Evolutionary conservation across 805 yeast species (phyloP).

Genomic region (Lipomyces chichibuensis): DNA sequence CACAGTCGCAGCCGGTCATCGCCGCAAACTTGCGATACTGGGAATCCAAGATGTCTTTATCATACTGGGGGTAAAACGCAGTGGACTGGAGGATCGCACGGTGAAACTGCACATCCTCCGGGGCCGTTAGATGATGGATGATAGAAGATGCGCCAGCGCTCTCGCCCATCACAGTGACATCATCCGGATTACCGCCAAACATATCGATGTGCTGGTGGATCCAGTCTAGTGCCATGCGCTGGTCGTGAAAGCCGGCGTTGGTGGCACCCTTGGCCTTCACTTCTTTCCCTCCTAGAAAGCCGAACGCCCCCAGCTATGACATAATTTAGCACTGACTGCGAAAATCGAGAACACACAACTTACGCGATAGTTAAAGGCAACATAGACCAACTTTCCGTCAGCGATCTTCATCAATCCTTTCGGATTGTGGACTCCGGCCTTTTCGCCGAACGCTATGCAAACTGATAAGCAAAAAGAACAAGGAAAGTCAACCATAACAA

Average conservation of each 20-base stretch:
- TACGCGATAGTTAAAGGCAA: constrained; percentile 32
- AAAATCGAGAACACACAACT: not conserved
- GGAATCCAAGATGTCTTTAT: constrained; percentile 16
- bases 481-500: not conserved
- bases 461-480: not conserved
- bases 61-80: constrained; percentile 33
- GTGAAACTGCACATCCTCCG: constrained; percentile 35
- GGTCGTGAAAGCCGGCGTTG: constrained; percentile 48
- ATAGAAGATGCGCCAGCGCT: constrained; percentile 48
- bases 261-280: constrained; percentile 39
- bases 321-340: constrained; percentile 37
- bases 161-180: constrained; percentile 48
- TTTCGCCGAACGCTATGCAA: constrained; percentile 23
- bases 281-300: constrained; percentile 43
- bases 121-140: constrained; percentile 40
- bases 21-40: constrained; percentile 22
- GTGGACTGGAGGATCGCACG: constrained; percentile 34
- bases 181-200: constrained; percentile 48
- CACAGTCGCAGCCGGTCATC: constrained; percentile 20
- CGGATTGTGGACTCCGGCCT: constrained; percentile 30
- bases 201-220: constrained; percentile 42
- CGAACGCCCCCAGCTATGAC: constrained; percentile 42
- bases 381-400: constrained; percentile 27
- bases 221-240: constrained; percentile 46
- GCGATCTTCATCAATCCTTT: constrained; percentile 26